Base-by-base conservation (phyloP, 441 rosid genomes). In the Flueggea neowawraea region DNA sequence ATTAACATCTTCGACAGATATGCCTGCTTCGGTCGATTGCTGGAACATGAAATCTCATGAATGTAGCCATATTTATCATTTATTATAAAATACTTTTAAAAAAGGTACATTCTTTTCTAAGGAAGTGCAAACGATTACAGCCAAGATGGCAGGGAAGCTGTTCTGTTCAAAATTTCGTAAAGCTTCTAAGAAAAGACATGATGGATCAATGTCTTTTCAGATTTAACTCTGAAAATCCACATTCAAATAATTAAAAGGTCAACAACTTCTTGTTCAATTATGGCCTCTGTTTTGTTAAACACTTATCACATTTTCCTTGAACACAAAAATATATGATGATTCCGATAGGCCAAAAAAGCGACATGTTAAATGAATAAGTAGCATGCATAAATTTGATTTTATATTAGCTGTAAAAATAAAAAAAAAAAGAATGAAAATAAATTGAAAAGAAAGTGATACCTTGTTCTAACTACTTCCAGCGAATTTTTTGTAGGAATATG, bases 401-500 rank as follows among this genome's bases (percentile, higher is more conserved):
- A 36, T 6, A n/a, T n/a, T n/a, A n/a, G n/a, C n/a, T n/a, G n/a
- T n/a, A n/a, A n/a, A n/a, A n/a, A n/a, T n/a, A n/a, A n/a, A n/a
- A n/a, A 22, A 16, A 16, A 16, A 14, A 64, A 22, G 28, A 9
- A 54, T 6, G 64, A 45, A 59, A 64, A 55, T 15, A 43, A 41
- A 56, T 12, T 9, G 41, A 54, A 63, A 49, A 22, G 28, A 22
- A 22, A 52, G 47, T 31, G 31, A 31, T 74, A 93, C 95, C 95
- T 87, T 62, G 82, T 87, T 4, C 33, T 60, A 69, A 86, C 92
- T 55, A 93, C 73, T 77, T 93, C 95, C 22, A 93, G 8, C 8
- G 98, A 69, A 69, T 79, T 70, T n/a, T 16, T 63, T 4, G 87
- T 69, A 58, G 17, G 58, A 39, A 45, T 12, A 60, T 69, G 57